Evolutionary conservation across 2,329 filamentous ascomycete species (phyloP).

Genomic region (Xylaria sp.): DNA sequence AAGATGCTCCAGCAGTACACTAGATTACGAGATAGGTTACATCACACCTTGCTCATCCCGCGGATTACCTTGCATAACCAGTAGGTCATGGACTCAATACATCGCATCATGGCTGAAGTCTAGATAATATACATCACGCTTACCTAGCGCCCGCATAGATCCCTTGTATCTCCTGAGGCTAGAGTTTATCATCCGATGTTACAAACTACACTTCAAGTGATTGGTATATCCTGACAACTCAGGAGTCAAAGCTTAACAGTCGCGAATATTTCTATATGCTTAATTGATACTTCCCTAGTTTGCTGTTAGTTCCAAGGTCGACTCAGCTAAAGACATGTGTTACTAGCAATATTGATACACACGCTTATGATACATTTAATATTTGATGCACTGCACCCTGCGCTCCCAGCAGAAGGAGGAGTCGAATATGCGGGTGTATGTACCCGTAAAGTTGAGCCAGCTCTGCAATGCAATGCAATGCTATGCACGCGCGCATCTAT

Average conservation of each 20-base stretch:
- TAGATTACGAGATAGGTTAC: background rate
- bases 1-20: no score
- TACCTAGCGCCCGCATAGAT: background rate
- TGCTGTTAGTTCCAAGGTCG: background rate
- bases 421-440: background rate
- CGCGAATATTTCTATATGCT: background rate
- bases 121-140: background rate
- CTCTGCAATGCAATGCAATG: slow-evolving; percentile 22
- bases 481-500: slow-evolving; percentile 13
- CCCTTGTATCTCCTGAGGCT: background rate
- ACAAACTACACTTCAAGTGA: no score
- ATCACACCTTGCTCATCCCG: background rate
- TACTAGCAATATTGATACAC: slow-evolving; percentile 15
- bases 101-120: slow-evolving; percentile 8
- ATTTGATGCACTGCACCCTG: background rate
- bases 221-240: background rate
- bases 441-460: background rate
- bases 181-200: no score
- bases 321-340: background rate
- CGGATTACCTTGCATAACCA: background rate
- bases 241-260: background rate
- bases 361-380: slow-evolving; percentile 5
- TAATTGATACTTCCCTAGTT: background rate
- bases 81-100: background rate
- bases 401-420: background rate